Evolutionary conservation across 2,329 filamentous ascomycete genomes (phyloP).

Genomic region (Aspergillus ibericus): DNA sequence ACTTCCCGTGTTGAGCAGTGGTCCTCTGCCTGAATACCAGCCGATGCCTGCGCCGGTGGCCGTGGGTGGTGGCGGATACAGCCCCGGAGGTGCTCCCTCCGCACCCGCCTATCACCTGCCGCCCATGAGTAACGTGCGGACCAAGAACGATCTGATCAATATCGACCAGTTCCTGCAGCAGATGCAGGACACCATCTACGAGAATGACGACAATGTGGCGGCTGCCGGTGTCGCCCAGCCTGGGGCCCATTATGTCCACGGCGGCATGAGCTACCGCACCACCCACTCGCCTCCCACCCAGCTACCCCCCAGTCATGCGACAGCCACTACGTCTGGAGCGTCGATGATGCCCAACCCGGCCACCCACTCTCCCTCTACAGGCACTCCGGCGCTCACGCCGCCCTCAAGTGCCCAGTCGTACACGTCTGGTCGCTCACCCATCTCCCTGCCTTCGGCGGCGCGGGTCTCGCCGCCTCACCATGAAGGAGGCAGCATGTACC

Average conservation of each 20-base stretch:
- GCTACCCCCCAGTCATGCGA: conserved; percentile 44
- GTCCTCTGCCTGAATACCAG: conserved; percentile 55
- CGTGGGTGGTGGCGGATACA: conserved; percentile 56
- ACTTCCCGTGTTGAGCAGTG: conserved; percentile 62
- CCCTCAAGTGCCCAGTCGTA: conserved; percentile 64
- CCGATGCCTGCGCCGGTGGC: conserved; percentile 55
- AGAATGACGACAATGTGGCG: conserved; percentile 80
- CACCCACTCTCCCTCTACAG: conserved; percentile 47
- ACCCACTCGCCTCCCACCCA: conserved; percentile 57
- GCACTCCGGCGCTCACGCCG: conserved; percentile 64
- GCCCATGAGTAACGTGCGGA: conserved; percentile 81
- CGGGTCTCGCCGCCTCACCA: conserved; percentile 52
- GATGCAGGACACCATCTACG: conserved; percentile 94
- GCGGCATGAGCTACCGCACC: conserved; percentile 53
- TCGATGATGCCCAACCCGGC: conserved; percentile 42
- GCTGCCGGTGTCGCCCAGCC: conserved; percentile 75
- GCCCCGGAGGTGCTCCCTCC: conserved; percentile 60
- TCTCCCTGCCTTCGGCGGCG: conserved; percentile 53
- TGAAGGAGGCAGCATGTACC: conserved; percentile 59
- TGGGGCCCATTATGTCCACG: conserved; percentile 64
- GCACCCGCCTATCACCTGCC: conserved; percentile 83
- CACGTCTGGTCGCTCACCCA: conserved; percentile 62
- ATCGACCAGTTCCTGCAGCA: conserved; percentile 95
- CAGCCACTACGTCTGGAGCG: conserved; percentile 37
- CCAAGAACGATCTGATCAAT: conserved; percentile 89